Evolutionary conservation across 306 rosid genomes (phyloP).

Genomic region (Geum urbanum): DNA sequence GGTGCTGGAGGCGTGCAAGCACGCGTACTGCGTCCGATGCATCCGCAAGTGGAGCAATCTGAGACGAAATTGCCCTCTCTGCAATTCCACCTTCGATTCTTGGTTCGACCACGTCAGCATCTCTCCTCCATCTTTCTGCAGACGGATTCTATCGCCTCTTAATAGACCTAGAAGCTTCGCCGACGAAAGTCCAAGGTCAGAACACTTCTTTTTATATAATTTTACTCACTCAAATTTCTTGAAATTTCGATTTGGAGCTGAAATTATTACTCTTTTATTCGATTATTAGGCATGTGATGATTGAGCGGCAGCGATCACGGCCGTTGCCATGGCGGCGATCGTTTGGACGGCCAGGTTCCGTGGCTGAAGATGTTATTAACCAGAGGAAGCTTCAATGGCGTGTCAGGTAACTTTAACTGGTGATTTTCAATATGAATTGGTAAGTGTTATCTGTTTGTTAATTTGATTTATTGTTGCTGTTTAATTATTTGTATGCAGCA

Average conservation of each 20-base stretch:
- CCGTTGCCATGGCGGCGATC: slow-evolving; percentile 55
- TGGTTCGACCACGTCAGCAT: slow-evolving; percentile 41
- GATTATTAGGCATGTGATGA: slow-evolving; percentile 25
- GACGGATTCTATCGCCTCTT: slow-evolving; percentile 25
- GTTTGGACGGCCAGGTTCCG: slow-evolving; percentile 46
- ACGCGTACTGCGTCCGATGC: slow-evolving; percentile 48
- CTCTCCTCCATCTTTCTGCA: slow-evolving; percentile 34
- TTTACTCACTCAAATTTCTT: not conserved
- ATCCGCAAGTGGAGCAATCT: slow-evolving; percentile 55
- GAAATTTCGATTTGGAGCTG: slow-evolving; percentile 9
- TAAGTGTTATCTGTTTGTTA: not conserved
- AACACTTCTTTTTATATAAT: not conserved
- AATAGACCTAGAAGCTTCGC: slow-evolving; percentile 4
- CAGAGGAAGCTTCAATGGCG: slow-evolving; percentile 58
- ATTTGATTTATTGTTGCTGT: not conserved
- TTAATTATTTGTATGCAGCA: slow-evolving; percentile 11
- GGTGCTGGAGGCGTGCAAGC: slow-evolving; percentile 38
- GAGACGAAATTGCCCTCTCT: slow-evolving; percentile 54
- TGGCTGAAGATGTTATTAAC: slow-evolving; percentile 30
- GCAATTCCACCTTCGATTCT: slow-evolving; percentile 46
- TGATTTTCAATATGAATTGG: not conserved
- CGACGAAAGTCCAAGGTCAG: slow-evolving; percentile 11
- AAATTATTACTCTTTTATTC: not conserved
- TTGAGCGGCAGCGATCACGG: slow-evolving; percentile 28
- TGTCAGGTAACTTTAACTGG: slow-evolving; percentile 29